Evolutionary conservation across 176 grass and related monocot species (phyloP).

Genomic region (Elaeis guineensis): DNA sequence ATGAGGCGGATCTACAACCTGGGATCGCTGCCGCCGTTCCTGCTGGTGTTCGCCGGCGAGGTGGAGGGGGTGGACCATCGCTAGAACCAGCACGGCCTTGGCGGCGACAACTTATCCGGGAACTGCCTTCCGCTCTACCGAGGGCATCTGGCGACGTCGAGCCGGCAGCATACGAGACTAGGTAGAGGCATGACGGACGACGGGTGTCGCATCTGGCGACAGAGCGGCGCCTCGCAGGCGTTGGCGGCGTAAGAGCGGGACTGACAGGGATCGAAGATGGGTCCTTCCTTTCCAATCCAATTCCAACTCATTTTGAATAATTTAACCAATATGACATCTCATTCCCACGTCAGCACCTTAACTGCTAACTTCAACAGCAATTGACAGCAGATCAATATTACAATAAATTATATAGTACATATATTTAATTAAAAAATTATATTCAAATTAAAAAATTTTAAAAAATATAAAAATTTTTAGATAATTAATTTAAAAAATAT

Average conservation of each 20-base stretch:
- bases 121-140: slow-evolving; percentile 76
- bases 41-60: slow-evolving; percentile 77
- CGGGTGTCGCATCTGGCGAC: slow-evolving; percentile 68
- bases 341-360: no score
- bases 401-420: no score
- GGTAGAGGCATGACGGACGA: slow-evolving; percentile 64
- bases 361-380: no score
- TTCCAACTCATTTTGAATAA: no score
- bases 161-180: slow-evolving; percentile 62
- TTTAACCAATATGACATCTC: no score
- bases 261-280: no score
- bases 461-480: no score
- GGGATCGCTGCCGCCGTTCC: slow-evolving; percentile 72
- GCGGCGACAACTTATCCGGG: slow-evolving; percentile 75
- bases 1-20: slow-evolving; percentile 79
- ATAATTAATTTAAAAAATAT: no score
- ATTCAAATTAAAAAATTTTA: no score
- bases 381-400: no score
- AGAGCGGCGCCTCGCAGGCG: slow-evolving; percentile 46
- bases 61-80: slow-evolving; percentile 76
- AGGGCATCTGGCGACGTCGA: slow-evolving; percentile 16
- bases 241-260: slow-evolving; percentile 61
- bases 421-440: no score
- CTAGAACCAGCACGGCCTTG: slow-evolving; percentile 94
- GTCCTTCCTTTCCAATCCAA: no score